These are phyloP conservation scores for Podospora pseudopauciseta DNA, from an alignment of 495 filamentous ascomycete species.

Conservation along the genomic window DNA sequence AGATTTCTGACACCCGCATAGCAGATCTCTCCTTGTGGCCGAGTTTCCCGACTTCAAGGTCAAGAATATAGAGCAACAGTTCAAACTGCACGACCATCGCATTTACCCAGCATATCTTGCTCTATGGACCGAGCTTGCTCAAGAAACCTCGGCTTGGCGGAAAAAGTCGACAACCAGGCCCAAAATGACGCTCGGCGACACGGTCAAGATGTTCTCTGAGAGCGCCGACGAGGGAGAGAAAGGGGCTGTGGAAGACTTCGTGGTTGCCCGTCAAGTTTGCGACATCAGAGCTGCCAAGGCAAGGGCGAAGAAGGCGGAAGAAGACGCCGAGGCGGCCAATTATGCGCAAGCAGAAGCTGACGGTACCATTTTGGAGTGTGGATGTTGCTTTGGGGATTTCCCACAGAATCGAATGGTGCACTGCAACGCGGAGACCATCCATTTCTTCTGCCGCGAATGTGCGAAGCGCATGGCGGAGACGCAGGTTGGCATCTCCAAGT, in stretches of 20 bases:
- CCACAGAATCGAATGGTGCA: slow-evolving; percentile 63
- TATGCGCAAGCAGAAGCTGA: slow-evolving; percentile 43
- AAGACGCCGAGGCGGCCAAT: slow-evolving; percentile 44
- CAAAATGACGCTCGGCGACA: not conserved
- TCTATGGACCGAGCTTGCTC: slow-evolving; percentile 24
- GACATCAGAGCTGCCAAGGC: slow-evolving; percentile 18
- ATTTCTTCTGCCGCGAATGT: slow-evolving; percentile 69
- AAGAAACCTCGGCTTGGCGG: not conserved
- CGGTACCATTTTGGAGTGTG: slow-evolving; percentile 57
- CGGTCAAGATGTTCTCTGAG: not conserved
- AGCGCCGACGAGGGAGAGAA: slow-evolving; percentile 10
- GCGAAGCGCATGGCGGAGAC: slow-evolving; percentile 59
- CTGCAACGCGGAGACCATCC: slow-evolving; percentile 51
- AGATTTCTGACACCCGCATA: slow-evolving; percentile 4
- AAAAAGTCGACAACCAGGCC: slow-evolving; percentile 4
- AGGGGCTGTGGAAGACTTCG: slow-evolving; percentile 32
- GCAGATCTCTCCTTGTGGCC: slow-evolving; percentile 25
- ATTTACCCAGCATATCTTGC: slow-evolving; percentile 33
- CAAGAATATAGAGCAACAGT: slow-evolving; percentile 18
- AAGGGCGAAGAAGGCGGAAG: slow-evolving; percentile 28
- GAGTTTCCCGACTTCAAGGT: slow-evolving; percentile 25
- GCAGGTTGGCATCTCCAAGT: slow-evolving; percentile 60
- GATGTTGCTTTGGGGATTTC: slow-evolving; percentile 66
- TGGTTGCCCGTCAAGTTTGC: slow-evolving; percentile 24
- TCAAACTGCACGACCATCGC: slow-evolving; percentile 18